These are phyloP conservation scores for Saccharomyces paradoxus DNA, from an alignment of 805 yeast species.

Conservation along the genomic window DNA sequence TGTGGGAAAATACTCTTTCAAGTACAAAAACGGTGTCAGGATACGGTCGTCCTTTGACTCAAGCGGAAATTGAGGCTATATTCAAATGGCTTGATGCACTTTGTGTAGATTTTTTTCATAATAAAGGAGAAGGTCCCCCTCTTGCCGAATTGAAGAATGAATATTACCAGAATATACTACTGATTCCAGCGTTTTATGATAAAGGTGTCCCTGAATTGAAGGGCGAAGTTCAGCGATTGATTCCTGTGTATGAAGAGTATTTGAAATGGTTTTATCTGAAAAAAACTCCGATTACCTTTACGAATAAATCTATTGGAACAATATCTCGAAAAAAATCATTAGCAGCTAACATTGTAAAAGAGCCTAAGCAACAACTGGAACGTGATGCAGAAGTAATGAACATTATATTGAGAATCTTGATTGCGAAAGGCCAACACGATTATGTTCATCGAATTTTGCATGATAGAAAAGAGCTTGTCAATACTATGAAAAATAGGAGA, in stretches of 20 bases:
- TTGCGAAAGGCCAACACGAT: conserved; percentile 54
- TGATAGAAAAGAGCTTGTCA: not conserved
- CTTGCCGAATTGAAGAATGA: conserved; percentile 52
- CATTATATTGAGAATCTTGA: conserved; percentile 59
- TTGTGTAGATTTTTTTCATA: conserved; percentile 69
- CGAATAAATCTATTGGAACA: conserved; percentile 17
- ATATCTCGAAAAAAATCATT: conserved; percentile 29
- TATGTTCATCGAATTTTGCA: conserved; percentile 38
- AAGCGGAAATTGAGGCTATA: conserved; percentile 56
- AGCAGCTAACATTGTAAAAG: conserved; percentile 39
- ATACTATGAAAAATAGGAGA: not conserved
- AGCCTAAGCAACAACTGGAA: conserved; percentile 37
- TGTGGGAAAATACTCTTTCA: conserved; percentile 26
- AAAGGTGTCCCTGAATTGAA: conserved; percentile 39
- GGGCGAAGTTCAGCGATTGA: conserved; percentile 50
- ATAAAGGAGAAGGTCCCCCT: conserved; percentile 76
- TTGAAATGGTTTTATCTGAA: conserved; percentile 23
- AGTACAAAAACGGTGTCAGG: conserved; percentile 31
- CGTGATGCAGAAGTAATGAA: conserved; percentile 46
- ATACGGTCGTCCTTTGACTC: conserved; percentile 47
- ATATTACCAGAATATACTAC: conserved; percentile 54
- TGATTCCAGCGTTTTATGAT: conserved; percentile 61
- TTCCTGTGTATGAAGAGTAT: conserved; percentile 45
- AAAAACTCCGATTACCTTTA: conserved; percentile 25
- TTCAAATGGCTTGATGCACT: conserved; percentile 61